Percentiles rank a stretch among this genome's conserved stretches.
Conservation (phyloP, 2,329 filamentous ascomycete genomes). For the Fusarium annulatum region DNA sequence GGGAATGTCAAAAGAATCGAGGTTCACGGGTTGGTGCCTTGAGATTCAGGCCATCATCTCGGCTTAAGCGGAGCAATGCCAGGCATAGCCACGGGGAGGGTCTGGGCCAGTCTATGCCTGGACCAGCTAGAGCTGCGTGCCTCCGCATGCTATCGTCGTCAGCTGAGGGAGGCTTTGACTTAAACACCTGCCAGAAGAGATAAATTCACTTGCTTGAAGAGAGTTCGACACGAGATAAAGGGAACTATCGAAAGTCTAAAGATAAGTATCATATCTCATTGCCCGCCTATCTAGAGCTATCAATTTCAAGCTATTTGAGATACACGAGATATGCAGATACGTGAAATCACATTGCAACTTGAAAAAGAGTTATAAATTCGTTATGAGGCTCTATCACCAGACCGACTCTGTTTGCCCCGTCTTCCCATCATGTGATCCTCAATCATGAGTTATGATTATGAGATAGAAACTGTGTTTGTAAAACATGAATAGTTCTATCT, state of each 20-base stretch:
- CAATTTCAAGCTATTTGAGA: not conserved
- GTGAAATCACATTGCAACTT: not conserved
- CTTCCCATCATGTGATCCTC: not conserved
- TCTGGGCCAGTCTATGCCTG: not conserved
- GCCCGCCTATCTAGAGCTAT: not conserved
- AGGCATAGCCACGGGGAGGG: not conserved
- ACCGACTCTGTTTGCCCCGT: not conserved
- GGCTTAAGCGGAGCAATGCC: conserved; percentile 17
- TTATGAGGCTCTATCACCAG: not conserved
- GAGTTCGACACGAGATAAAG: not conserved
- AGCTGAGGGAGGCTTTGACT: not conserved
- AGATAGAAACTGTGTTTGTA: not conserved
- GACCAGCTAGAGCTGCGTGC: not conserved
- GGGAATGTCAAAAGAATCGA: conserved; percentile 21
- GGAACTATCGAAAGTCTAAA: not conserved
- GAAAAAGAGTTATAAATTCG: not conserved
- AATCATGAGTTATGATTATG: not conserved
- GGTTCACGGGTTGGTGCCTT: conserved; percentile 13
- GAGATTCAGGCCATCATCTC: conserved; percentile 3
- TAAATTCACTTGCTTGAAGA: not conserved
- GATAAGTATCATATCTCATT: not conserved
- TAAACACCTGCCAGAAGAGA: not conserved
- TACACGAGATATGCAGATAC: not conserved
- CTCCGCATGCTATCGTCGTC: not conserved
- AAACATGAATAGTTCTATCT: not conserved